phyloP scores from a whole-genome alignment of 1,139 yeast species.

The Sugiyamaella grinbergsii region DNA sequence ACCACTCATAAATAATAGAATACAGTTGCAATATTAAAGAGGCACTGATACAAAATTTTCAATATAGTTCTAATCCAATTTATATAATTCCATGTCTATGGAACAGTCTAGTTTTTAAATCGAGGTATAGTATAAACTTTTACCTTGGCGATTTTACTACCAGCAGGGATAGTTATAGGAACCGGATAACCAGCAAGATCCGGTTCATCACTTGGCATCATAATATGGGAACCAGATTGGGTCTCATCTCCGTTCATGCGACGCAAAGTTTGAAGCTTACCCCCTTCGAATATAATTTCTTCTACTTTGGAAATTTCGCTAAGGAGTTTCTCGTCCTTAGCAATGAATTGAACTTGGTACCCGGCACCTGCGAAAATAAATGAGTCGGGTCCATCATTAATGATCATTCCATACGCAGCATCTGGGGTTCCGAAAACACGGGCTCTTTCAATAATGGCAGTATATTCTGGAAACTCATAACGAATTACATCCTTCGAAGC shows the following conservation, averaged over 20 bases:
- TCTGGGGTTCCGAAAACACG: slow-evolving; percentile 22
- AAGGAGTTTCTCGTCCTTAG: slow-evolving; percentile 3
- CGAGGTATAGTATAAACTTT: slow-evolving; percentile 13
- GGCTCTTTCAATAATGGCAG: slow-evolving; percentile 14
- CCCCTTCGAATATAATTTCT: slow-evolving; percentile 16
- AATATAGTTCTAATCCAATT: neutral
- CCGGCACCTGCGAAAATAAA: slow-evolving; percentile 23
- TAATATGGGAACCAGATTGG: slow-evolving; percentile 19
- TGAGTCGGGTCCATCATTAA: slow-evolving; percentile 7
- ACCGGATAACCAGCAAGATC: slow-evolving; percentile 25
- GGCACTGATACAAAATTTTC: neutral
- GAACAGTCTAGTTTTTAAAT: neutral
- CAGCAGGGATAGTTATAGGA: slow-evolving; percentile 24
- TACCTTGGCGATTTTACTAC: slow-evolving; percentile 20
- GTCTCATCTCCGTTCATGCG: slow-evolving; percentile 26
- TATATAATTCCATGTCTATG: neutral
- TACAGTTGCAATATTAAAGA: neutral
- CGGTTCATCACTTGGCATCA: slow-evolving; percentile 25
- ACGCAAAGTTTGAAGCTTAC: slow-evolving; percentile 19
- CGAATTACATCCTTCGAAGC: neutral
- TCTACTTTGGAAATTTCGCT: slow-evolving; percentile 19
- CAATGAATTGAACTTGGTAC: slow-evolving; percentile 14
- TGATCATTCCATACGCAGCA: slow-evolving; percentile 22
- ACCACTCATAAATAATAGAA: no score
- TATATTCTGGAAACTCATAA: neutral